Percentiles rank a stretch among this genome's conserved stretches.
These are phyloP conservation scores for Waltiozyma sp. DNA, from an alignment of 1,139 yeast genomes.

Conservation along the genomic window DNA sequence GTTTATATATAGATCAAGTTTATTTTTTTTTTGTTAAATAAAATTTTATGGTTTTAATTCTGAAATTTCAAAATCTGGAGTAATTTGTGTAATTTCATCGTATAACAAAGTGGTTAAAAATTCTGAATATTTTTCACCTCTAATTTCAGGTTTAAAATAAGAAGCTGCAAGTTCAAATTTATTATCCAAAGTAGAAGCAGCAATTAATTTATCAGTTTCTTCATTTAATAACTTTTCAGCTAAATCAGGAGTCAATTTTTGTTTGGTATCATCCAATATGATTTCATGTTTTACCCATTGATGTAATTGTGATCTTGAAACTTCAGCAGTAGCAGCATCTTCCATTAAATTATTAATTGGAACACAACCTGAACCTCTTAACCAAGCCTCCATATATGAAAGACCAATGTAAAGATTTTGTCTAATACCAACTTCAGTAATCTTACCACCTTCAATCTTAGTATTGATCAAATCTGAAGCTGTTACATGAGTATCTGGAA, in stretches of 20 bases:
- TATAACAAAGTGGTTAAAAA: constrained; percentile 64
- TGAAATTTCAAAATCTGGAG: not conserved
- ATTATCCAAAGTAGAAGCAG: constrained; percentile 29
- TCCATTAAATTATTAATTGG: constrained; percentile 81
- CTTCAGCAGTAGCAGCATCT: constrained; percentile 84
- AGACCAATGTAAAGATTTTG: constrained; percentile 63
- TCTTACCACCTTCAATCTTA: constrained; percentile 47
- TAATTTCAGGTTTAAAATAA: constrained; percentile 54
- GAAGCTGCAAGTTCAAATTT: constrained; percentile 44
- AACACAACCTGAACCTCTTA: constrained; percentile 69
- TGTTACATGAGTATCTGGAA: constrained; percentile 26
- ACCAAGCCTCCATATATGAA: constrained; percentile 77
- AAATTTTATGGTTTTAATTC: not conserved
- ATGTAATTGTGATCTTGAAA: constrained; percentile 71
- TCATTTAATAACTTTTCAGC: constrained; percentile 47
- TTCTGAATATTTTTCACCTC: constrained; percentile 61
- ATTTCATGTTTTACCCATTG: constrained; percentile 77
- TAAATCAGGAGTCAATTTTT: constrained; percentile 45
- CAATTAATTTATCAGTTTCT: constrained; percentile 43
- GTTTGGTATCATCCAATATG: constrained; percentile 45
- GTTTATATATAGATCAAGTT: no score
- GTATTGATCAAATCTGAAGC: constrained; percentile 58
- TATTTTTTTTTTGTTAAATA: no score
- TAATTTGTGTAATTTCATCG: constrained; percentile 52
- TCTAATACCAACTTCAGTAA: constrained; percentile 66